phyloP scores from a whole-genome alignment of 768 basidiomycete species.

The Trametes cingulata region DNA sequence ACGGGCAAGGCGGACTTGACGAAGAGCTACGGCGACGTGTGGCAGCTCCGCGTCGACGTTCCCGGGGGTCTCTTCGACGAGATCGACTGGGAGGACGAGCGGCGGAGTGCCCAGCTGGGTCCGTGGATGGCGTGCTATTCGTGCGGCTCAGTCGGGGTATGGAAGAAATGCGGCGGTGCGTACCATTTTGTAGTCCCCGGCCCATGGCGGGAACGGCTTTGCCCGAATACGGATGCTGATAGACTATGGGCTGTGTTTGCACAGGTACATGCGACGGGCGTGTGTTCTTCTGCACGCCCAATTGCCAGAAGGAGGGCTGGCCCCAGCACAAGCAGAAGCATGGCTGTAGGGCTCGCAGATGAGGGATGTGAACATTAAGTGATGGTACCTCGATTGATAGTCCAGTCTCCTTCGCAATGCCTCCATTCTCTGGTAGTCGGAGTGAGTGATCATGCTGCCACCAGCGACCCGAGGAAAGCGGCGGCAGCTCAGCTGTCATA shows the following conservation, averaged over 20 bases:
- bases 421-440: too few species aligned
- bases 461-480: too few species aligned
- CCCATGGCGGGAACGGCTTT: too few species aligned
- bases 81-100: conserved; percentile 40
- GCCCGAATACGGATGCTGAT: not conserved
- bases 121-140: conserved; percentile 44
- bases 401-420: too few species aligned
- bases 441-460: too few species aligned
- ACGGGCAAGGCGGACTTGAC: conserved; percentile 30
- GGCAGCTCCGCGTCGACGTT: conserved; percentile 40
- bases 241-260: too few species aligned
- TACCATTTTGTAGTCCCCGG: not conserved
- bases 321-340: conserved; percentile 23
- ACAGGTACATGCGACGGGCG: conserved; percentile 22
- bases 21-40: conserved; percentile 39
- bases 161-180: conserved; percentile 44
- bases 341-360: conserved; percentile 2
- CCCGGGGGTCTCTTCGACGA: conserved; percentile 40
- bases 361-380: too few species aligned
- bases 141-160: conserved; percentile 39
- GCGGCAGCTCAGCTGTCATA: too few species aligned
- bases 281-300: conserved; percentile 21
- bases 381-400: too few species aligned
- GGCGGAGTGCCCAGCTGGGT: conserved; percentile 38
- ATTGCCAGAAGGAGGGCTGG: conserved; percentile 25